A percentile compares a stretch with the other conserved stretches of the same genome.
Evolutionary conservation across 257 asterid genomes (phyloP).

Genomic region (Osmanthus fragrans): DNA sequence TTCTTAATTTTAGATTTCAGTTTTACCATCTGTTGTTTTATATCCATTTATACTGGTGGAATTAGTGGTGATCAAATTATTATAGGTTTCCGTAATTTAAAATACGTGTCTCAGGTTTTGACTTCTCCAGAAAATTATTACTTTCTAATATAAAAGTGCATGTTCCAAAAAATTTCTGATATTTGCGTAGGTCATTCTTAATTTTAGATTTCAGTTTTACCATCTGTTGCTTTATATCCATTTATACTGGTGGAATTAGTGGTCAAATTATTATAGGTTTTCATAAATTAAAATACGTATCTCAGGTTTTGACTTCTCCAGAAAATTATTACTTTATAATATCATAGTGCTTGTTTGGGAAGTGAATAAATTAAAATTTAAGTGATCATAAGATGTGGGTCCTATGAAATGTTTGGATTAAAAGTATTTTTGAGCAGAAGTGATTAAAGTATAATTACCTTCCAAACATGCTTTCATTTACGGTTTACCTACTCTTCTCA

Average conservation of each 20-base stretch:
- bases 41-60: neutral
- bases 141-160: neutral
- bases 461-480: neutral
- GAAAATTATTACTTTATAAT: neutral
- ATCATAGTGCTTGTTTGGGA: neutral
- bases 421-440: too few species aligned
- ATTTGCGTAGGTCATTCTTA: constrained; percentile 55
- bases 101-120: neutral
- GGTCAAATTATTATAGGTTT: neutral
- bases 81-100: neutral
- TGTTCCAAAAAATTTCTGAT: constrained; percentile 69
- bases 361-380: too few species aligned
- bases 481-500: neutral
- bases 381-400: too few species aligned
- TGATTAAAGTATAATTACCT: neutral
- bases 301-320: neutral
- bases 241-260: neutral
- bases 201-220: constrained; percentile 4
- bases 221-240: neutral
- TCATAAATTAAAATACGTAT: too few species aligned
- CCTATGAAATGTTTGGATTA: too few species aligned
- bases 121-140: neutral
- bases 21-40: neutral
- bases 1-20: constrained; percentile 4
- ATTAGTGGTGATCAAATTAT: neutral